Evolutionary conservation across 257 asterid species (phyloP), one percentile per base, ranked within the genome.

Genomic region (Cynanchum wilfordii): DNA sequence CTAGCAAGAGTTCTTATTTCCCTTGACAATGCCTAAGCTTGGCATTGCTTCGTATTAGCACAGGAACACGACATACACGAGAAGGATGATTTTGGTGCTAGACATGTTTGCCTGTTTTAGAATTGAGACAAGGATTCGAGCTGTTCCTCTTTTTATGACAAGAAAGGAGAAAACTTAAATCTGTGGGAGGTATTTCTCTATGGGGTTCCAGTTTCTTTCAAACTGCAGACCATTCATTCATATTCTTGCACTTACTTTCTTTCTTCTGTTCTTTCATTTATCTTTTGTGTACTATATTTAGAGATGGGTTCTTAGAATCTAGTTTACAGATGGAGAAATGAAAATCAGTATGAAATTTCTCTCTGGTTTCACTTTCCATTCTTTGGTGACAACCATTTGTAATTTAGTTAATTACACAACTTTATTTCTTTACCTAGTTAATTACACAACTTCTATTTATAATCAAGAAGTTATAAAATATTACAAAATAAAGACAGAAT

Each of bases 11-110:
- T 95, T 90, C 50, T 70, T 73, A 24, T 95, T 95, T 77, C 97
- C 94, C 6, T 79, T 92, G 74, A 89, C 96, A 79, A 85, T 88
- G 7, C 98, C 98, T 5, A 97, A 95, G 85, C 52, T 95, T n/a
- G 69, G 99, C 98, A 36, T 80, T 95, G 70, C 86, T 95, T 49
- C 79, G 94, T 60, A 89, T 95, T 59, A 76, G 95, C 92, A 25
- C 88, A 92, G 2, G 99, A 95, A 56, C 84, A 95, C 56, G 96
- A 95, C 73, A 83, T 85, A 71, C 90, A 98, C 0, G 98, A 95
- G 68, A 95, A 92, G 83, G 97, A 95, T 83, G 98, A 92, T 73
- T 95, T 95, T 68, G 99, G 98, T 7, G 52, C 99, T n/a, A 95
- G 74, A 88, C 99, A 30, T 92, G 99, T 73, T 75, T 95, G 82